Evolutionary conservation across 2,329 filamentous ascomycete genomes (phyloP), one percentile per base, ranked within the genome.

Genomic region (Didymella sp.): DNA sequence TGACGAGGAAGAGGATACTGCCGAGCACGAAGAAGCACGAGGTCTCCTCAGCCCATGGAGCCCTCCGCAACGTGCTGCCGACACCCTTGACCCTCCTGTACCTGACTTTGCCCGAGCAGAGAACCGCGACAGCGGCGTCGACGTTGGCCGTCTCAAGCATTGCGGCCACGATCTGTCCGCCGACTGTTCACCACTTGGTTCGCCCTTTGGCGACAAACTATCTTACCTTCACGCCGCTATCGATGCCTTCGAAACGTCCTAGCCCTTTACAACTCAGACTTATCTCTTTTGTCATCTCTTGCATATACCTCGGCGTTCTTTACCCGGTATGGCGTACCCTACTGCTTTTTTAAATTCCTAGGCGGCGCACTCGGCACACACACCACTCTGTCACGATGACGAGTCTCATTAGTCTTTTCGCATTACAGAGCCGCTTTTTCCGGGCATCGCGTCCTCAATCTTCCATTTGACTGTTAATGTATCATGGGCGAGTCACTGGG

Each of bases 71-170:
- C 62, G 62, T 25, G 55, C 65, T 2, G 51, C 40, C 4, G 63
- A 68, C 35, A 56, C 56, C 2, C 38, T 66, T n/a, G 66, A 69
- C 38, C 46, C 47, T 3, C 50, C 48, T 51, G 50, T 56, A 25
- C 46, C 50, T 2, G 52, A 46, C 28, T 62, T 62, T 2, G 64
- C 65, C 8, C 65, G 71, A 2, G 64, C 69, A 17, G 69, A 73
- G 22, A 74, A 77, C 41, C 68, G 74, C n/a, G 75, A 77, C 54
- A 76, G 73, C 50, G 75, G 72, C 3, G 63, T 77, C 24, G 73
- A 76, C 42, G 45, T 77, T 6, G 72, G 74, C 28, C 68, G 68
- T 4, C 51, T 70, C 12, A 68, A 73, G n/a, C 61, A 62, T n/a
- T 41, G 59, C 13, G 47, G 38, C 22, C 46, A 58, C 12, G 47